phyloP scores from a whole-genome alignment of 2,329 filamentous ascomycete species.

The Venturia carpophila region DNA sequence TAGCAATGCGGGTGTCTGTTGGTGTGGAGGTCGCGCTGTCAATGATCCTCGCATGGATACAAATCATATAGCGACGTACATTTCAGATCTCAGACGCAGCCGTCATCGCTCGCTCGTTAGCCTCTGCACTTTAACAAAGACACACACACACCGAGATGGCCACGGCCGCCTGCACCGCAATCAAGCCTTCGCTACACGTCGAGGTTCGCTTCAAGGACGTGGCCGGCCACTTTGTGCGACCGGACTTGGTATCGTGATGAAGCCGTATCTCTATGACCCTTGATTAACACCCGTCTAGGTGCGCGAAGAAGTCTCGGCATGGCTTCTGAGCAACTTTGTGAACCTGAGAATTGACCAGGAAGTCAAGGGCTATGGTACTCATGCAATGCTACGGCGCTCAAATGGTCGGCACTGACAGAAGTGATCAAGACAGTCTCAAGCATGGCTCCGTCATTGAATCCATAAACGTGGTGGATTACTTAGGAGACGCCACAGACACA shows the following conservation, averaged over 20 bases:
- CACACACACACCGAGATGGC: background rate
- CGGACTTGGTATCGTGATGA: conserved; percentile 27
- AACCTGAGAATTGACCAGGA: conserved; percentile 30
- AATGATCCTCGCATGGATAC: background rate
- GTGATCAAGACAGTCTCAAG: conserved; percentile 24
- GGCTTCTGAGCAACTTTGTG: conserved; percentile 30
- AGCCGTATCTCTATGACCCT: conserved; percentile 18
- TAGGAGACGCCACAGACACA: conserved; percentile 22
- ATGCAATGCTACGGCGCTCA: background rate
- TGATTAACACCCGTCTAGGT: conserved; percentile 24
- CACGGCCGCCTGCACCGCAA: background rate
- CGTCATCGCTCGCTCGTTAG: background rate
- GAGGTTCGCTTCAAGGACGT: conserved; percentile 32
- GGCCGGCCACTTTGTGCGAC: conserved; percentile 11
- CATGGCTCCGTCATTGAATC: conserved; percentile 28
- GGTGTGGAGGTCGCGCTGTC: background rate
- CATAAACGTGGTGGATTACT: conserved; percentile 35
- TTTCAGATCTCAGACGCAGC: background rate
- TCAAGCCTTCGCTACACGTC: conserved; percentile 28
- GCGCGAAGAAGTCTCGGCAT: conserved; percentile 31
- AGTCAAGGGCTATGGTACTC: conserved; percentile 28
- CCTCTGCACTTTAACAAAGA: background rate
- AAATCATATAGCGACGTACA: background rate
- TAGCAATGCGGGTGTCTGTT: background rate
- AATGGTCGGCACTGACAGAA: background rate